These are phyloP conservation scores for Pleurotus pulmonarius DNA, from an alignment of 768 basidiomycete genomes.

Conservation along the genomic window DNA sequence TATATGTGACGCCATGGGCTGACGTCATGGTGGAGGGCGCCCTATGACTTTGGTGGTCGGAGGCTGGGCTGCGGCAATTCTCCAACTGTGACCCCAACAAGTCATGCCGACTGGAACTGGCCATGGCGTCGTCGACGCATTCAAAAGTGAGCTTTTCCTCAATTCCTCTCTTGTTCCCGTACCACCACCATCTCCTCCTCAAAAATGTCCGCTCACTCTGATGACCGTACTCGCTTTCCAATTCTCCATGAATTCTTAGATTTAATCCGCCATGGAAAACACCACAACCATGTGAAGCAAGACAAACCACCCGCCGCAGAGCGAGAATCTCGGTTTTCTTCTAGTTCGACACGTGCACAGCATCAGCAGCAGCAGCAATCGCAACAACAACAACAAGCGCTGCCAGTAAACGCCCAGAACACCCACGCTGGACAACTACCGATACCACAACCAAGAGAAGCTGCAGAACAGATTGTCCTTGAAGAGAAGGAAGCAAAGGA, in stretches of 20 bases:
- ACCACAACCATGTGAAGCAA: constrained; percentile 45
- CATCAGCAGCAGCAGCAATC: constrained; percentile 18
- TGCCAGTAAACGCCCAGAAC: constrained; percentile 12
- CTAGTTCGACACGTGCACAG: constrained; percentile 25
- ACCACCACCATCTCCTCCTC: constrained; percentile 10
- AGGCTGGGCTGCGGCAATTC: background rate
- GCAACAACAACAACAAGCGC: constrained; percentile 17
- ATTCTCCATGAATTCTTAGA: constrained; percentile 38
- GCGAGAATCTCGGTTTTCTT: background rate
- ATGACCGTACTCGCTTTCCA: constrained; percentile 7
- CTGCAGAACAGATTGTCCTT: constrained; percentile 66
- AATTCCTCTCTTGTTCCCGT: constrained; percentile 6
- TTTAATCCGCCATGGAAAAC: constrained; percentile 80
- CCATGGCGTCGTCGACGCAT: constrained; percentile 68
- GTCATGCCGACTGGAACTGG: constrained; percentile 54
- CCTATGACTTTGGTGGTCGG: background rate
- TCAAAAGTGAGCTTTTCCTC: constrained; percentile 65
- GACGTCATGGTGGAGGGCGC: background rate
- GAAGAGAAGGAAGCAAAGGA: constrained; percentile 71
- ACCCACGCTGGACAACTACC: constrained; percentile 11
- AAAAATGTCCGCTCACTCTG: constrained; percentile 11
- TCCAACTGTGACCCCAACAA: constrained; percentile 11
- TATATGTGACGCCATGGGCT: background rate
- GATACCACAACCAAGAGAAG: constrained; percentile 29
- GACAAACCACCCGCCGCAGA: constrained; percentile 18